Evolutionary conservation across 2,329 filamentous ascomycete species (phyloP).

Genomic region (Aureobasidium mangrovei): DNA sequence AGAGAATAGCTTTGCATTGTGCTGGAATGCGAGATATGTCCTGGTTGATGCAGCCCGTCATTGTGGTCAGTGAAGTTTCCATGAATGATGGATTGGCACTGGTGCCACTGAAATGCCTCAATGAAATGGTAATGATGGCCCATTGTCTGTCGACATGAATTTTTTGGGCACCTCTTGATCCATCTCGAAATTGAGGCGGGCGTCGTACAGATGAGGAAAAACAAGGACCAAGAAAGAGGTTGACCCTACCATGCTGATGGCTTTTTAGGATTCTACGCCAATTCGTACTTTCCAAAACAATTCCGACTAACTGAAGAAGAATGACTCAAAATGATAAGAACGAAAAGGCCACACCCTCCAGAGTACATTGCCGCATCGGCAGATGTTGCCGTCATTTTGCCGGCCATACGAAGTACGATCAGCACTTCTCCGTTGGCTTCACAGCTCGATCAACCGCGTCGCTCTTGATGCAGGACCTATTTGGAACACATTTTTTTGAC

Average conservation of each 20-base stretch:
- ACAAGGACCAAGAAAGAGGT: too few relatives aligned
- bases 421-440: too few relatives aligned
- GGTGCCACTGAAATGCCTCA: too few relatives aligned
- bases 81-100: neutral
- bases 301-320: neutral
- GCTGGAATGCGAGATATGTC: constrained; percentile 9
- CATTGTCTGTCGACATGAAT: too few relatives aligned
- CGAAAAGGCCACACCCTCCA: neutral
- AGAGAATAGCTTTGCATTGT: constrained; percentile 9
- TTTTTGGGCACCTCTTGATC: too few relatives aligned
- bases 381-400: neutral
- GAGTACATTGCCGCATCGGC: neutral
- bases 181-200: too few relatives aligned
- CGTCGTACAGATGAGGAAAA: too few relatives aligned
- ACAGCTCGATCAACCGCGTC: too few relatives aligned
- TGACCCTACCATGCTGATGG: neutral
- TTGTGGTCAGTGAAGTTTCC: neutral
- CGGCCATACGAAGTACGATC: neutral
- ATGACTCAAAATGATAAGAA: neutral
- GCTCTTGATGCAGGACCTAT: too few relatives aligned
- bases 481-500: too few relatives aligned
- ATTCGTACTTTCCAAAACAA: neutral
- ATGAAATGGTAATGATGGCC: neutral
- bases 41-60: neutral
- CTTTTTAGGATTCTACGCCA: too few relatives aligned